Conservation (phyloP, 768 basidiomycete species). For the Suillus subaureus region DNA sequence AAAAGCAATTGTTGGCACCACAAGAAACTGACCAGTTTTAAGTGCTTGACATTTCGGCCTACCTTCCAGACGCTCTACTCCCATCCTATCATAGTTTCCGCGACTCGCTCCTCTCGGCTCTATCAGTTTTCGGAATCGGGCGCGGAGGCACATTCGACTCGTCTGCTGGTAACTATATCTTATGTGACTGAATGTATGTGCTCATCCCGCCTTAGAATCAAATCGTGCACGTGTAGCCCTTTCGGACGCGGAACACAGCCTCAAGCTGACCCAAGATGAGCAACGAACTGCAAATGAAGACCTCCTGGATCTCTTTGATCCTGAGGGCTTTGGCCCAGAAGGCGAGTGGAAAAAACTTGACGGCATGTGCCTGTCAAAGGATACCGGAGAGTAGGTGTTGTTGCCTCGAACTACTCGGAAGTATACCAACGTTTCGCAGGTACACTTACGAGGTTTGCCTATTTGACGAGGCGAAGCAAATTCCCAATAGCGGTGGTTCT, state of each 20-base stretch:
- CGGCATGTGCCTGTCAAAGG: conserved; percentile 73
- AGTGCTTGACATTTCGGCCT: conserved; percentile 83
- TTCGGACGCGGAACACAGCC: conserved; percentile 61
- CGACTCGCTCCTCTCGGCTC: conserved; percentile 58
- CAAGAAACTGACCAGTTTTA: conserved; percentile 5
- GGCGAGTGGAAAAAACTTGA: conserved; percentile 98
- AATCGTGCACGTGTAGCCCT: conserved; percentile 64
- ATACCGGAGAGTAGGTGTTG: conserved; percentile 86
- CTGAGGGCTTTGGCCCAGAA: conserved; percentile 67
- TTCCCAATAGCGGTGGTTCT: conserved; percentile 77
- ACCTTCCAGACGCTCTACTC: conserved; percentile 81
- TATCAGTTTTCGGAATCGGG: conserved; percentile 66
- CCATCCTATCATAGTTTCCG: conserved; percentile 74
- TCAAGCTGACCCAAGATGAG: conserved; percentile 54
- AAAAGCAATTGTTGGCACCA: background rate
- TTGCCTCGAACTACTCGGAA: background rate
- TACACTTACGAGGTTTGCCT: conserved; percentile 95
- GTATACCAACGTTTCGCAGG: conserved; percentile 39
- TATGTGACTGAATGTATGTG: conserved; percentile 1
- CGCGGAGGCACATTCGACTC: conserved; percentile 34
- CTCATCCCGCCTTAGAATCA: conserved; percentile 45
- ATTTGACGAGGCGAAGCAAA: conserved; percentile 87
- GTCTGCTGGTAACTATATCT: conserved; percentile 40
- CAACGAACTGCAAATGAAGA: conserved; percentile 58
- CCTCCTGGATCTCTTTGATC: conserved; percentile 65